Evolutionary conservation across 2,329 filamentous ascomycete genomes (phyloP).

Genomic region (Calycina marina): DNA sequence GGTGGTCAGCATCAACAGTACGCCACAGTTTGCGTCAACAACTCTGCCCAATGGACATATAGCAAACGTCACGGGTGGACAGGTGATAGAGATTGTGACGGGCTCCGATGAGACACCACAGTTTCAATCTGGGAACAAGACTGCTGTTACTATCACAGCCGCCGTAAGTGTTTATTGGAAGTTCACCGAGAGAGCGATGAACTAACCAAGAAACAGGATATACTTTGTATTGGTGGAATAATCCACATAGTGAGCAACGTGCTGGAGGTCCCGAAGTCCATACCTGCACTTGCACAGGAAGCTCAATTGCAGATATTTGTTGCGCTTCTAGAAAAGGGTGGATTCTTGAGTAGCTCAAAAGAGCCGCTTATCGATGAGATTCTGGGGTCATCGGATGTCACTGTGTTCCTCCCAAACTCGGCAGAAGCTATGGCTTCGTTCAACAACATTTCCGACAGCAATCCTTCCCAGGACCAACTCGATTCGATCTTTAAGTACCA

Average conservation of each 20-base stretch:
- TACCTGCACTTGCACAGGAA: constrained; percentile 5
- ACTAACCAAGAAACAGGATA: constrained; percentile 25
- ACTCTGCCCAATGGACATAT: constrained; percentile 8
- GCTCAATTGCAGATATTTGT: constrained; percentile 9
- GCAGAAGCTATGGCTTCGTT: constrained; percentile 8
- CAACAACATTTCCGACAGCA: constrained; percentile 4
- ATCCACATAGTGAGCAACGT: constrained; percentile 38
- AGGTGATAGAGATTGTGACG: constrained; percentile 8
- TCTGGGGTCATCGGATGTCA: constrained; percentile 7
- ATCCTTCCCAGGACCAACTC: constrained; percentile 28
- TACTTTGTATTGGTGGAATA: constrained; percentile 38
- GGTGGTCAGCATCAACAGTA: constrained; percentile 5
- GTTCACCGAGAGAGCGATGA: too few relatives aligned
- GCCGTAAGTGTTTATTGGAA: constrained; percentile 7
- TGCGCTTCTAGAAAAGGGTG: constrained; percentile 7
- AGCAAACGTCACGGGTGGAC: constrained; percentile 14
- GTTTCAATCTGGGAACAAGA: constrained; percentile 8
- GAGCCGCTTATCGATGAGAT: neutral
- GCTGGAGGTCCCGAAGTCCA: constrained; percentile 28
- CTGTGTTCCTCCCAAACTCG: constrained; percentile 14
- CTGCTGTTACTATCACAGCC: constrained; percentile 4
- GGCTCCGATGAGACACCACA: constrained; percentile 4
- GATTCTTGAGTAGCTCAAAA: constrained; percentile 1
- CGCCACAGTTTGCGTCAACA: constrained; percentile 9
- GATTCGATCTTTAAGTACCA: constrained; percentile 45